Conservation (phyloP, 371 early-diverging fungal species). For the Circinella minor region DNA sequence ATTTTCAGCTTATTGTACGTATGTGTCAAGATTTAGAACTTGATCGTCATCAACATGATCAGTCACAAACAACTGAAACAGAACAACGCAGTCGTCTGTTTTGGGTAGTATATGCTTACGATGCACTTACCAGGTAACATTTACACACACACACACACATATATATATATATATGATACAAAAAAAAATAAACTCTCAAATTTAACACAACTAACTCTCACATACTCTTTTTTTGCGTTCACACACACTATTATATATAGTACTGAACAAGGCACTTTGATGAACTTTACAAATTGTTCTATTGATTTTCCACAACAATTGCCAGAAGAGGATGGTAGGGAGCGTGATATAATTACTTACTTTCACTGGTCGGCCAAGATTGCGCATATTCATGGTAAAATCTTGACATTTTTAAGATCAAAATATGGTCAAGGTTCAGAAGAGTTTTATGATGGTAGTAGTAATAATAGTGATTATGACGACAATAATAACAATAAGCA, state of each 20-base stretch:
- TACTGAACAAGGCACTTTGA: slow-evolving; percentile 26
- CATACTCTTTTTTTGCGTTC: too few relatives aligned
- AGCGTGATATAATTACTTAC: slow-evolving; percentile 11
- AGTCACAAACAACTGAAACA: background rate
- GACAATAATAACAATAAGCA: background rate
- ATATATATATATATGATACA: too few relatives aligned
- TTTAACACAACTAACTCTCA: too few relatives aligned
- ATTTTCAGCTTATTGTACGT: slow-evolving; percentile 39
- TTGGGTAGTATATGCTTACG: slow-evolving; percentile 35
- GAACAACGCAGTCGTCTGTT: slow-evolving; percentile 28
- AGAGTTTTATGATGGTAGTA: background rate
- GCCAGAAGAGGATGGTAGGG: slow-evolving; percentile 21
- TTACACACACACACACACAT: too few relatives aligned
- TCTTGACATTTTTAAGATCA: background rate
- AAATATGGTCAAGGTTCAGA: slow-evolving; percentile 9
- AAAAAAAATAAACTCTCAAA: too few relatives aligned
- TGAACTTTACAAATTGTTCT: slow-evolving; percentile 22
- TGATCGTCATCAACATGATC: slow-evolving; percentile 9
- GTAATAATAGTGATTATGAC: background rate
- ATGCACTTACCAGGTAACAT: slow-evolving; percentile 29
- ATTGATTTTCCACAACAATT: slow-evolving; percentile 24
- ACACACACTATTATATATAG: slow-evolving; percentile 11
- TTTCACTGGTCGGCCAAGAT: slow-evolving; percentile 9
- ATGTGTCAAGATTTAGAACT: slow-evolving; percentile 48
- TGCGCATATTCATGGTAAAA: slow-evolving; percentile 8